phyloP scores from a whole-genome alignment of 345 rosid genomes.

The Eucalyptus sp. region DNA sequence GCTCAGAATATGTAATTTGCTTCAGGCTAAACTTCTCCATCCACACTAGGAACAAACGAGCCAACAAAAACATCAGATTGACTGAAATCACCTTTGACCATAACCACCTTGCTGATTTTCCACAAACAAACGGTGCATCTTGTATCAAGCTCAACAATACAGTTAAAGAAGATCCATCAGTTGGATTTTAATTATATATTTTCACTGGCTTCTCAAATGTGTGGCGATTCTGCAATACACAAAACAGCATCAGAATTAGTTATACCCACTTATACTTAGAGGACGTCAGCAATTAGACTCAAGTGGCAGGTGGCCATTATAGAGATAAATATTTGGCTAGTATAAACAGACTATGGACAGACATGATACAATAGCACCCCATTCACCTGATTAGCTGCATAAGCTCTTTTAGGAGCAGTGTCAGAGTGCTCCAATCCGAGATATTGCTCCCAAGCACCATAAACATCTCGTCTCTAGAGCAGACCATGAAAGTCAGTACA shows the following conservation, averaged over 20 bases:
- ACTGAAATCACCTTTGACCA: background rate
- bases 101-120: background rate
- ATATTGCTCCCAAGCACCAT: constrained; percentile 96
- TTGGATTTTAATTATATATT: constrained; percentile 45
- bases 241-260: background rate
- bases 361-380: background rate
- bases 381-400: constrained; percentile 68
- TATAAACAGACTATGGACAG: background rate
- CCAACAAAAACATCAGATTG: background rate
- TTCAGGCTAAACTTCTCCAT: background rate
- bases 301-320: background rate
- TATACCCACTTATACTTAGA: background rate
- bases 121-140: background rate
- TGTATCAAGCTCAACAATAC: background rate
- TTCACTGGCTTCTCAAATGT: constrained; percentile 62
- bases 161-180: background rate
- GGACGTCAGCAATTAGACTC: background rate
- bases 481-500: background rate
- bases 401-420: constrained; percentile 65
- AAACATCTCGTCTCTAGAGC: constrained; percentile 69
- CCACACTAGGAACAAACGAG: background rate
- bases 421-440: constrained; percentile 94
- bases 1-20: background rate
- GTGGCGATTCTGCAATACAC: constrained; percentile 53
- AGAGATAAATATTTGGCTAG: background rate